Conservation (phyloP, 202 grass and related monocot species). For the Elaeis oleifera region DNA sequence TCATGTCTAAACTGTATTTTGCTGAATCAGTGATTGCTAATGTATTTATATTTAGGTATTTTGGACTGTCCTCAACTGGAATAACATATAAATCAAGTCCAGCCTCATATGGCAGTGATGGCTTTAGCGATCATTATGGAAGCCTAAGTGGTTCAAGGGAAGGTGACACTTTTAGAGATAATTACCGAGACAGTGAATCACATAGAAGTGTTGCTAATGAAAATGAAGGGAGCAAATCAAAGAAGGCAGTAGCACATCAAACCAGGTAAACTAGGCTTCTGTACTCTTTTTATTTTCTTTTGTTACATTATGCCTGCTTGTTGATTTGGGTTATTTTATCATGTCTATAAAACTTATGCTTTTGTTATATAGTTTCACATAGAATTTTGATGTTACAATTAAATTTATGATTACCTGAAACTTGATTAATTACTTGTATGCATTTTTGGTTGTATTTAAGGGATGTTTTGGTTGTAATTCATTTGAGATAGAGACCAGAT, state of each 20-base stretch:
- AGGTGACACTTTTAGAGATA: conserved; percentile 49
- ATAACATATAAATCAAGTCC: conserved; percentile 83
- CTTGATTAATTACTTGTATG: no score
- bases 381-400: no score
- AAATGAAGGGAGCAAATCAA: conserved; percentile 47
- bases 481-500: no score
- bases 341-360: no score
- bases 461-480: no score
- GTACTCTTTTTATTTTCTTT: no score
- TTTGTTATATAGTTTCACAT: no score
- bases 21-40: conserved; percentile 3
- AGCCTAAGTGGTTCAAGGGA: conserved; percentile 71
- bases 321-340: no score
- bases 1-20: not conserved
- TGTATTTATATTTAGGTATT: conserved; percentile 60
- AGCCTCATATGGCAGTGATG: conserved; percentile 40
- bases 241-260: conserved; percentile 29
- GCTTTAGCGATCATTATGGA: conserved; percentile 63
- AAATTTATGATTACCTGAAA: no score
- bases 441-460: no score
- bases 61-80: conserved; percentile 88
- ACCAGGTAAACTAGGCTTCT: conserved; percentile 45
- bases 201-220: conserved; percentile 21
- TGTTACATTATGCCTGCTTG: no score
- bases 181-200: conserved; percentile 58